phyloP scores from a whole-genome alignment of 495 filamentous ascomycete genomes.

The Echria macrotheca region DNA sequence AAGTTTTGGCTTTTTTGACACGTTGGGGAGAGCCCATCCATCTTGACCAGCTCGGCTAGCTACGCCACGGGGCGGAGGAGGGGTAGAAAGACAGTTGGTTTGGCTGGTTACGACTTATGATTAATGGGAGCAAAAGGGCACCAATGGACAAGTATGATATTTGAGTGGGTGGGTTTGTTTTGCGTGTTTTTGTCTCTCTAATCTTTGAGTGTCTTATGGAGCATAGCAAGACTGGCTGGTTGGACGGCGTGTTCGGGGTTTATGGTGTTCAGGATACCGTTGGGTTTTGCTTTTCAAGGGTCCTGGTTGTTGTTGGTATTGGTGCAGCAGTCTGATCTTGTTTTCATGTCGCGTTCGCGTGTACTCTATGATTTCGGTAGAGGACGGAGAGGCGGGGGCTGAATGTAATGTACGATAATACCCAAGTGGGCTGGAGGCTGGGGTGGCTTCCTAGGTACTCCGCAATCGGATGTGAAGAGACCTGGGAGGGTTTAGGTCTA shows the following conservation, averaged over 20 bases:
- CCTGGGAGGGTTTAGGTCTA: no score
- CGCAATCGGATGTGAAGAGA: no score
- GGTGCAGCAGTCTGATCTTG: background rate
- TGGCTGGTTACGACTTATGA: conserved; percentile 14
- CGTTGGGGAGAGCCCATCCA: background rate
- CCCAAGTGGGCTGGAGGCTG: no score
- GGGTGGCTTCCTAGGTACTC: no score
- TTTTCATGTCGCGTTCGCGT: background rate
- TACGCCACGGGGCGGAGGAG: no score
- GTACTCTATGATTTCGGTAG: no score
- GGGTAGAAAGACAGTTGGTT: background rate
- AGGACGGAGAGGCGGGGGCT: background rate
- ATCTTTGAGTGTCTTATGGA: background rate
- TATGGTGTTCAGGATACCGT: conserved; percentile 22
- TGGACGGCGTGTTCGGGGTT: background rate
- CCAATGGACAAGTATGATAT: no score
- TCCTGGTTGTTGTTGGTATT: background rate
- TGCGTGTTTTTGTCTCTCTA: background rate
- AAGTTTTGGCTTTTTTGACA: background rate
- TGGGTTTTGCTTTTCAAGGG: background rate
- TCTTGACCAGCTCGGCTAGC: no score
- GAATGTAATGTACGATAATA: conserved; percentile 7
- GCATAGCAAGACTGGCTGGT: background rate
- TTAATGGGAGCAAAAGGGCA: conserved; percentile 7
- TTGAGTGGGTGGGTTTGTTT: background rate